These are phyloP conservation scores for Pontederia crassipes DNA, from an alignment of 176 grass and related monocot species.

Conservation along the genomic window DNA sequence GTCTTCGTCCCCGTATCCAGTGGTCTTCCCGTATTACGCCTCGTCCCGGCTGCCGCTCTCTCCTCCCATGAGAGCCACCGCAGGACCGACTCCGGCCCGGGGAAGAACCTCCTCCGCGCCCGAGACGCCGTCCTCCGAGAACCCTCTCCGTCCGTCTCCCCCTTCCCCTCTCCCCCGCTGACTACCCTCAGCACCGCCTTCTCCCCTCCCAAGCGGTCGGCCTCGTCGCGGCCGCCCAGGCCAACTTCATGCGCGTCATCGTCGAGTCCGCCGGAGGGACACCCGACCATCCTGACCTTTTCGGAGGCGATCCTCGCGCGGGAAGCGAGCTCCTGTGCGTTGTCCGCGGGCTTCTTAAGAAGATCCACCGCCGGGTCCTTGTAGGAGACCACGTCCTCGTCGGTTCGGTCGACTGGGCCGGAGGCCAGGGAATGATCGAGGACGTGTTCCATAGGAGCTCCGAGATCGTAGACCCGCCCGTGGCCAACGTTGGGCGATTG, in stretches of 20 bases:
- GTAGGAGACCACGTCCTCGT: conserved; percentile 83
- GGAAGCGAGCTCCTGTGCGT: conserved; percentile 81
- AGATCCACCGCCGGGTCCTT: conserved; percentile 78
- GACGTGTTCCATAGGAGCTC: conserved; percentile 60
- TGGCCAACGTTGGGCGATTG: conserved; percentile 75
- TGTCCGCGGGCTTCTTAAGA: conserved; percentile 78
- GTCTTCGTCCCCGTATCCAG: background rate
- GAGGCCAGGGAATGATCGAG: conserved; percentile 73
- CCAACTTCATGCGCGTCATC: conserved; percentile 94
- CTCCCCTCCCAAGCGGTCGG: conserved; percentile 64
- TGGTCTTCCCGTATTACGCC: no score
- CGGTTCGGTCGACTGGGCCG: conserved; percentile 52
- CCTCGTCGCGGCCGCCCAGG: conserved; percentile 70
- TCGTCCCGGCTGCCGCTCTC: background rate
- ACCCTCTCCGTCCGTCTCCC: background rate
- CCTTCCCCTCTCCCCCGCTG: background rate
- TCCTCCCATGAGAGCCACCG: conserved; percentile 2
- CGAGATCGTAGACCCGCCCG: conserved; percentile 64
- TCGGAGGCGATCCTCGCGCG: conserved; percentile 21
- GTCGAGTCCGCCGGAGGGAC: conserved; percentile 38
- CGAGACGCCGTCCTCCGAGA: conserved; percentile 12
- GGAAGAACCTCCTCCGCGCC: conserved; percentile 25
- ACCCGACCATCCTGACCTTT: background rate
- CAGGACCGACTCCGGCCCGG: background rate
- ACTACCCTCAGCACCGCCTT: conserved; percentile 19